phyloP scores from a whole-genome alignment of 2,329 filamentous ascomycete species.

The Huntiella bhutanensis region DNA sequence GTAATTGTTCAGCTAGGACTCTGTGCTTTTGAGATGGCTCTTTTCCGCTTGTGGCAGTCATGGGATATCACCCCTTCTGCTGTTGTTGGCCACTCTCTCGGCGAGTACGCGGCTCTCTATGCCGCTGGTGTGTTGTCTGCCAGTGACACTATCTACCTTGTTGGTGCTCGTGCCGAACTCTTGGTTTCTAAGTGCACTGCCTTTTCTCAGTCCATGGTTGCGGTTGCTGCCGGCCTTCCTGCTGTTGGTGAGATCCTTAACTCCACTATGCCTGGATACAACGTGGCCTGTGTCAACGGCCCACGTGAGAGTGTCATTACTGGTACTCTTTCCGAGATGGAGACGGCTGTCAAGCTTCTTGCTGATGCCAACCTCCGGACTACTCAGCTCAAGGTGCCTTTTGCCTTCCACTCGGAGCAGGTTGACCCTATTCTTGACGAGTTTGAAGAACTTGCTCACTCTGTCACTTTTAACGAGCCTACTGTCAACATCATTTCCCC shows the following conservation, averaged over 20 bases:
- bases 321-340: conserved; percentile 24
- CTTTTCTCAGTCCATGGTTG: conserved; percentile 43
- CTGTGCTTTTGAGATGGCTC: conserved; percentile 37
- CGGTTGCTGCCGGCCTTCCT: conserved; percentile 28
- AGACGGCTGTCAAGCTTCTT: conserved; percentile 23
- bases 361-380: conserved; percentile 21
- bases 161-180: conserved; percentile 47
- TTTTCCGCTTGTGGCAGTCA: conserved; percentile 35
- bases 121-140: conserved; percentile 52
- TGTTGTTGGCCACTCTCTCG: conserved; percentile 44
- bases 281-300: conserved; percentile 56
- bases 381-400: conserved; percentile 29
- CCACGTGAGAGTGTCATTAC: conserved; percentile 56
- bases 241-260: conserved; percentile 33
- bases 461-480: conserved; percentile 22
- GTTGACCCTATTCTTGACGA: conserved; percentile 37
- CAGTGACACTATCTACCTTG: conserved; percentile 52
- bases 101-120: conserved; percentile 56
- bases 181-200: conserved; percentile 45
- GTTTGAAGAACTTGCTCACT: conserved; percentile 29
- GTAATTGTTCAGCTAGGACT: conserved; percentile 34
- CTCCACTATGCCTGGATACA: conserved; percentile 22
- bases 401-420: conserved; percentile 35
- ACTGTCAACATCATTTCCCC: conserved; percentile 47
- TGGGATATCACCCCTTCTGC: conserved; percentile 36